These are phyloP conservation scores for Vigna mungo DNA, from an alignment of 306 rosid genomes.

Conservation along the genomic window DNA sequence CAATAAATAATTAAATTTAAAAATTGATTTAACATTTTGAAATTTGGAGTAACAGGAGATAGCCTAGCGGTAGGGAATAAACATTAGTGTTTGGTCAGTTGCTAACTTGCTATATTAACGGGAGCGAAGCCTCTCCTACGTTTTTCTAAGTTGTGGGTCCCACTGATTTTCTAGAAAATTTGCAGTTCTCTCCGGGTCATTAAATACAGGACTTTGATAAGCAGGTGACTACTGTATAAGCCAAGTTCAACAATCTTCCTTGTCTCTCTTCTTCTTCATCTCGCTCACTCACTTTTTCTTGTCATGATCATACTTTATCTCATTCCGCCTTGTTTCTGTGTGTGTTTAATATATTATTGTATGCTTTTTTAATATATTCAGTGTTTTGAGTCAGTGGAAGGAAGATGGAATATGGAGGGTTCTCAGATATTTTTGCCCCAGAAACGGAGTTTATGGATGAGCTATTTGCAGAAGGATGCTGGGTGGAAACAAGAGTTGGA, in stretches of 20 bases:
- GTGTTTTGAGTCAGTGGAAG: background rate
- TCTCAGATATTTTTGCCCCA: background rate
- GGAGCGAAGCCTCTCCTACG: no score
- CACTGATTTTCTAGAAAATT: background rate
- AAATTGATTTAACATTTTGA: no score
- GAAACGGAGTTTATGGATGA: conserved; percentile 1
- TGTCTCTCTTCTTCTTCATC: background rate
- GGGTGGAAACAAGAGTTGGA: conserved; percentile 2
- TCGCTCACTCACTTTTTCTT: background rate
- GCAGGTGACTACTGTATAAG: background rate
- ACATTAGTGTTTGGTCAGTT: no score
- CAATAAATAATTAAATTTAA: no score
- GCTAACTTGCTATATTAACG: no score
- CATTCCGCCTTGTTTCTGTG: background rate
- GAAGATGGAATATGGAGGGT: background rate
- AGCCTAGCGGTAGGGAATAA: no score
- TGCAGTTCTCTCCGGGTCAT: conserved; percentile 6
- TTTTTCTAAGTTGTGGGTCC: conserved; percentile 9
- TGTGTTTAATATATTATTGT: no score
- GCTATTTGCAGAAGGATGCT: conserved; percentile 3
- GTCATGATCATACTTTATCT: background rate
- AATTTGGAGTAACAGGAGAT: no score
- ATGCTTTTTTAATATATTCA: no score
- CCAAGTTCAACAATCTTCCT: background rate
- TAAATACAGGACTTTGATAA: conserved; percentile 23